These are phyloP conservation scores for Phaeosphaeriaceae sp. DNA, from an alignment of 2,329 filamentous ascomycete species.

Conservation along the genomic window DNA sequence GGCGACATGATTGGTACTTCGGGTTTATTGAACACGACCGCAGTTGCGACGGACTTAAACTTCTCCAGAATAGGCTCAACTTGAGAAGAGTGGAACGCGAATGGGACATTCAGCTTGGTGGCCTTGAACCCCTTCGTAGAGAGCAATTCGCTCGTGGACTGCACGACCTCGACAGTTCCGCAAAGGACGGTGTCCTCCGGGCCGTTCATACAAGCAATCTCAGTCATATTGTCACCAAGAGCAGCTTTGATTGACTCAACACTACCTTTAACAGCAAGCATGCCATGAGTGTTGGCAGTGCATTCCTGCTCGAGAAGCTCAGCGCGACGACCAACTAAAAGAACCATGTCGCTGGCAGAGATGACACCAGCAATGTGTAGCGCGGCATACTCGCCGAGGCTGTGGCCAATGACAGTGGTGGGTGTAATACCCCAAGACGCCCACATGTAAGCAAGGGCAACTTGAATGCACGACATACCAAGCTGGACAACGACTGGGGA, in stretches of 20 bases:
- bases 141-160: conserved; percentile 59
- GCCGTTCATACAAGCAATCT: conserved; percentile 77
- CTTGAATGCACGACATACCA: conserved; percentile 60
- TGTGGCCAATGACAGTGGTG: conserved; percentile 61
- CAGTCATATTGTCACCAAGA: conserved; percentile 57
- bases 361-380: conserved; percentile 74
- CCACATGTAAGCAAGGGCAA: conserved; percentile 61
- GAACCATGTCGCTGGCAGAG: conserved; percentile 73
- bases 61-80: conserved; percentile 67
- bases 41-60: conserved; percentile 62
- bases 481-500: conserved; percentile 61
- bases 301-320: conserved; percentile 69
- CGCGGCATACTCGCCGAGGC: conserved; percentile 76
- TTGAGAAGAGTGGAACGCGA: conserved; percentile 71
- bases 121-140: conserved; percentile 63
- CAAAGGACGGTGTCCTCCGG: conserved; percentile 77
- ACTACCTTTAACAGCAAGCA: conserved; percentile 65
- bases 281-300: conserved; percentile 69
- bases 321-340: conserved; percentile 73
- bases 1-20: conserved; percentile 71
- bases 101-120: conserved; percentile 68
- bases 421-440: conserved; percentile 61
- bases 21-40: conserved; percentile 64
- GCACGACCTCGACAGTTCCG: conserved; percentile 65
- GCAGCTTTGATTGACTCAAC: conserved; percentile 61